Percentiles rank a stretch among this genome's conserved stretches.
phyloP scores from a whole-genome alignment of 2,329 filamentous ascomycete genomes.

The Lasiodiplodia hormozganensis region DNA sequence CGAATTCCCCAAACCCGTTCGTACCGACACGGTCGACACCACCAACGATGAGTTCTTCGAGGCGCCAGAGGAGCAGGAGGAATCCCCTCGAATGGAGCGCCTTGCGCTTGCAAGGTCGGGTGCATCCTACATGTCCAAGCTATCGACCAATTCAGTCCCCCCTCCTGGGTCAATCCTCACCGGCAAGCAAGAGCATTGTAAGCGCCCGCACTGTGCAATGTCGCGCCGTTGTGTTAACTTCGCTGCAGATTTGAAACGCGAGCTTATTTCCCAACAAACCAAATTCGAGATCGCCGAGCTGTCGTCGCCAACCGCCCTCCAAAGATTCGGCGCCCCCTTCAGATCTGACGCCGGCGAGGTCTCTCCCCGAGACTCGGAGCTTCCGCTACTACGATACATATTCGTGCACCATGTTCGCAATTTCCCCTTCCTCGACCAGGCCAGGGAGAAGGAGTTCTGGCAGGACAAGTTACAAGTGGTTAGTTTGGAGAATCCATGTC shows the following conservation, averaged over 20 bases:
- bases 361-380: slow-evolving; percentile 88
- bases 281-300: slow-evolving; percentile 90
- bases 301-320: slow-evolving; percentile 91
- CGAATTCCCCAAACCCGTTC: not conserved
- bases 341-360: slow-evolving; percentile 91
- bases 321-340: slow-evolving; percentile 95
- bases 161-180: slow-evolving; percentile 73
- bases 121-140: slow-evolving; percentile 34
- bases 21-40: slow-evolving; percentile 24
- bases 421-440: slow-evolving; percentile 96
- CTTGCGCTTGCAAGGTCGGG: slow-evolving; percentile 20
- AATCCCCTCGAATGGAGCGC: slow-evolving; percentile 5
- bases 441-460: slow-evolving; percentile 99
- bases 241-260: slow-evolving; percentile 84
- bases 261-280: slow-evolving; percentile 90
- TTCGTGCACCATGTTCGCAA: slow-evolving; percentile 98
- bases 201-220: slow-evolving; percentile 39
- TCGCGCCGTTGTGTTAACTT: not conserved
- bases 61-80: slow-evolving; percentile 14
- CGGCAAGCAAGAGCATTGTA: slow-evolving; percentile 98
- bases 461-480: slow-evolving; percentile 96
- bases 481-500: slow-evolving; percentile 48
- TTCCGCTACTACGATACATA: slow-evolving; percentile 93
- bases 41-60: slow-evolving; percentile 27
- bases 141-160: slow-evolving; percentile 54